These are phyloP conservation scores for Paecilomyces sp. DNA, from an alignment of 2,329 filamentous ascomycete species.

Conservation along the genomic window DNA sequence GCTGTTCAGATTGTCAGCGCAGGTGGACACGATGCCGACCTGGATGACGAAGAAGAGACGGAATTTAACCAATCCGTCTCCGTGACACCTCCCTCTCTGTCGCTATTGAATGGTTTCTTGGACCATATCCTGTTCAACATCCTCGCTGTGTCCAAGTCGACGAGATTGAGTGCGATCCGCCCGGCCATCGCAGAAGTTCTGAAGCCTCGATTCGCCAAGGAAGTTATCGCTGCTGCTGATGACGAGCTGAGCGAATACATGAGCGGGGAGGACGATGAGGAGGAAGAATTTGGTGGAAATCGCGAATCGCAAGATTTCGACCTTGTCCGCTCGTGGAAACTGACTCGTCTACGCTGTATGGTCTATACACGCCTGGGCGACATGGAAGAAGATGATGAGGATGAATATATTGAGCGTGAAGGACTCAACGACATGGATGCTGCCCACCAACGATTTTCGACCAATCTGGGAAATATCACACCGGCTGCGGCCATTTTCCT, in stretches of 20 bases:
- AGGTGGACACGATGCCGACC: constrained; percentile 66
- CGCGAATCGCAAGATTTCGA: constrained; percentile 63
- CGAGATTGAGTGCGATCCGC: constrained; percentile 64
- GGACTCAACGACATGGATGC: constrained; percentile 55
- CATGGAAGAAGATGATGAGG: constrained; percentile 96
- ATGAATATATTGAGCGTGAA: constrained; percentile 76
- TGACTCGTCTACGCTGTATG: constrained; percentile 90
- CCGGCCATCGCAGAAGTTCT: constrained; percentile 80
- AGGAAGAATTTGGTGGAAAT: constrained; percentile 52
- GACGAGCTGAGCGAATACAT: constrained; percentile 85
- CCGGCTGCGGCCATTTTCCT: constrained; percentile 93
- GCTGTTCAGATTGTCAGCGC: constrained; percentile 89
- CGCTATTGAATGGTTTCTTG: constrained; percentile 81
- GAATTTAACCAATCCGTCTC: constrained; percentile 61
- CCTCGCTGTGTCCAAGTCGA: constrained; percentile 71
- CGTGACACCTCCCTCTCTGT: constrained; percentile 66
- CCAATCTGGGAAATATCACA: constrained; percentile 61
- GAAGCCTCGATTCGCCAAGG: constrained; percentile 79
- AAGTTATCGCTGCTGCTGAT: constrained; percentile 74
- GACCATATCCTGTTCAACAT: constrained; percentile 91
- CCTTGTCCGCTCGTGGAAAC: constrained; percentile 88
- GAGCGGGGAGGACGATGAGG: constrained; percentile 69
- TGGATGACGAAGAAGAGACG: constrained; percentile 61
- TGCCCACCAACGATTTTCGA: constrained; percentile 51
- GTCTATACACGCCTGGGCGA: constrained; percentile 95